Evolutionary conservation across 305 asterid genomes (phyloP).

Genomic region (Petunia hybrid): DNA sequence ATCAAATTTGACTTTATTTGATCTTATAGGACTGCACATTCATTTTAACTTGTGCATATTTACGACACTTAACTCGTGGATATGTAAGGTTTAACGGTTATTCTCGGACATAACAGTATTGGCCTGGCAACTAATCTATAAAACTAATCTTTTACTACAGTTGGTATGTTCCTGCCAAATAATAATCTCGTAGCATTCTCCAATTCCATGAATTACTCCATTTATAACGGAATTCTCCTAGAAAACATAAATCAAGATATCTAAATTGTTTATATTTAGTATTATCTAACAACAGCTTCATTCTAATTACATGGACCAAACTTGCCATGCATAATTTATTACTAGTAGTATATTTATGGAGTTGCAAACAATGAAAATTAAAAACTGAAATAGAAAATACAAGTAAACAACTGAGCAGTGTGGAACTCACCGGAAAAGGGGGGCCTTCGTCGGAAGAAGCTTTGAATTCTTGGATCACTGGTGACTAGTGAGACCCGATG

Average conservation of each 20-base stretch:
- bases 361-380: no score
- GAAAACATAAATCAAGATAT: background rate
- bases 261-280: background rate
- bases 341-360: no score
- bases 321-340: background rate
- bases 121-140: background rate
- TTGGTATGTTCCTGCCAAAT: background rate
- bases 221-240: background rate
- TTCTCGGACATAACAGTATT: no score
- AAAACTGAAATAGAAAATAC: no score
- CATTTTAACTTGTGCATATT: background rate
- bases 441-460: no score
- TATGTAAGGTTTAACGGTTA: no score
- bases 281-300: background rate
- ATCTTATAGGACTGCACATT: background rate
- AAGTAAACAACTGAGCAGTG: no score
- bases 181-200: background rate
- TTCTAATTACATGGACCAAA: background rate
- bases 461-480: no score
- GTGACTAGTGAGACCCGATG: no score
- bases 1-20: background rate
- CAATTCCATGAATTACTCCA: background rate
- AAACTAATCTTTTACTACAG: background rate
- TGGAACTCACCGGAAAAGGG: no score
- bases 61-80: background rate